Base-by-base conservation (phyloP, 257 asterid species). In the Knoxia roxburghii region DNA sequence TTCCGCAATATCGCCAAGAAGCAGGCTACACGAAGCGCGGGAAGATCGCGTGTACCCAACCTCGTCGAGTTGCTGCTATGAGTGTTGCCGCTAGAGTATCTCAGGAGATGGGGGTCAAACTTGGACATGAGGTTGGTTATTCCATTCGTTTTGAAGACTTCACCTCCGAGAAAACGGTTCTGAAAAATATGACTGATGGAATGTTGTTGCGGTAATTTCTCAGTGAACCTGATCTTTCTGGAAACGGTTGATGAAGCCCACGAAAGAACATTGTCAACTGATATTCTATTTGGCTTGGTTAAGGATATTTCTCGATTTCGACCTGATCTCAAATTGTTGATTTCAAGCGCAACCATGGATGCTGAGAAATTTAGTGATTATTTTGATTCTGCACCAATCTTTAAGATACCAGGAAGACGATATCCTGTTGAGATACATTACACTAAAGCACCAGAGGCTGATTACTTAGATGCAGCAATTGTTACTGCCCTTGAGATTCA, bases 1-100 rank as follows among this genome's bases (percentile, higher is more conserved):
- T 89, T 74, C 96, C 98, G 49, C 98, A 92, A 66, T 89, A 87
- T 77, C 95, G 89, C 57, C 97, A 87, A n/a, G 98, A 92, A 79
- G 97, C 95, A 26, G 97, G 98, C 57, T 93, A 73, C 76, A 85
- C 90, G 20, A 70, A 77, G 61, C 80, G 68, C 20, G 98, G 98
- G 75, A 87, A 74, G 95, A 83, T 93, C 64, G 98, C 94, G n/a
- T 93, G 97, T 73, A 90, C 98, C 68, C 98, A 93, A 82, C 96
- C 98, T 56, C 91, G 96, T 14, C 84, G 97, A 62, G 98, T 90
- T 67, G 97, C 99, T 64, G 99, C 99, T 18, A 93, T 93, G 99
- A 93, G 96, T 78, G 99, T 90, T 63, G 89, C 99, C 75, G 95
- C 97, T 77, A 87, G 96, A 57, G 99, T 93, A 73, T 88, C 99